Base-by-base conservation (phyloP, 1,284 basidiomycete genomes). In the Ustanciosporium gigantosporum region DNA sequence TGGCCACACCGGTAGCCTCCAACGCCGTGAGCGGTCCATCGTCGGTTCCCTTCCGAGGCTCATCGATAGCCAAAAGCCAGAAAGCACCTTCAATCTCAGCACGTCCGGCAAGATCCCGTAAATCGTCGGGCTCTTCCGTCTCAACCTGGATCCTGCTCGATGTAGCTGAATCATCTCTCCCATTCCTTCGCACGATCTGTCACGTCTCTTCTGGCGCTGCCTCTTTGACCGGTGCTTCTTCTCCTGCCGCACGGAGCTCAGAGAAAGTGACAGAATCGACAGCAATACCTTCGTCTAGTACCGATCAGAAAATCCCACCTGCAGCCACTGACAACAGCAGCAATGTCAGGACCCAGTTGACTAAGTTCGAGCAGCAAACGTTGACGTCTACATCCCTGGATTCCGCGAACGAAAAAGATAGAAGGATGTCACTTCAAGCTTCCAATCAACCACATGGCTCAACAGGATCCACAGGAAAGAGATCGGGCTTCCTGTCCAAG, bases 141-240 rank as follows among this genome's bases (percentile, higher is more conserved):
- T 46, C 53, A 11, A 42, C 52, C 23, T 64, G 60, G 60, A 49
- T 64, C 7, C 39, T 64, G 13, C 21, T 64, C 17, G 60, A 64
- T 23, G 46, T 42, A 7, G 53, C 42, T 21, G 48, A 57, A 14
- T 35, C 21, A 14, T 49, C 60, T 0, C 42, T 31, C 0, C 49
- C 60, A 3, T 57, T 64, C 19, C 37, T 64, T 1, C 41, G 42
- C 14, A 44, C 46, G 3, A 29, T 64, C 4, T 41, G 50, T n/a
- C 29, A 22, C 31, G 13, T 7, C 19, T 25, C 31, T 9, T 9
- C 27, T 29, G 27, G 11, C n/a, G 27, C n/a, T 2, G 17, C 9
- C 9, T 21, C 7, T 7, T 14, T 25, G 9, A 46, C 24, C 20
- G 50, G 39, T 6, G 38, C 57, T 3, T 36, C 41, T 14, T 43